These are phyloP conservation scores for Paramecium primaurelia DNA, from an alignment of 73 alveolate species.

Conservation along the genomic window DNA sequence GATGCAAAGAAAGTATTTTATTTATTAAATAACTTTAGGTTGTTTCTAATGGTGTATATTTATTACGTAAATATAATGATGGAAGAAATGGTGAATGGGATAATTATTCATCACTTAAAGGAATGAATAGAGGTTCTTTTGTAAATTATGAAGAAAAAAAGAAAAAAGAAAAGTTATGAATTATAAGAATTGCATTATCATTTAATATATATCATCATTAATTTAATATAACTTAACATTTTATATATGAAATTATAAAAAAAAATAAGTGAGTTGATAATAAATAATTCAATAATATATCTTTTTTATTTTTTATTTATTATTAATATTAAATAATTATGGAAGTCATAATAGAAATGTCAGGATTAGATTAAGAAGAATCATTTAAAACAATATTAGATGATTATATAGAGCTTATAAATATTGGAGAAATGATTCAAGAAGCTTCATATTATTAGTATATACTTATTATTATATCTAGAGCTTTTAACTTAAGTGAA, in stretches of 20 bases:
- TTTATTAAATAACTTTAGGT: slow-evolving; percentile 30
- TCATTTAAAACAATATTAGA: not conserved
- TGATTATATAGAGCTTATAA: not conserved
- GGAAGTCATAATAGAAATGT: not conserved
- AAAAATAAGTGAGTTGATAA: too few species aligned
- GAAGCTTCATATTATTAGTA: not conserved
- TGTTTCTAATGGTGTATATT: slow-evolving; percentile 73
- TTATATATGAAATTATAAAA: too few species aligned
- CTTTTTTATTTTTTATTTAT: not conserved
- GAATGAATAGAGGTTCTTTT: slow-evolving; percentile 45
- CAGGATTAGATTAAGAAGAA: not conserved
- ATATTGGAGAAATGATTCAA: not conserved
- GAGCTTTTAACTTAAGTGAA: not conserved
- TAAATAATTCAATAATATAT: not conserved
- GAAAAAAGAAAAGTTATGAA: not conserved
- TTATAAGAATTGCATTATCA: not conserved
- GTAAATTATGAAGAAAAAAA: not conserved
- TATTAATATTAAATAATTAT: not conserved
- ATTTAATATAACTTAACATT: too few species aligned
- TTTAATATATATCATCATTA: not conserved
- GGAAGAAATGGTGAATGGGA: slow-evolving; percentile 93
- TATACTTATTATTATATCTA: not conserved
- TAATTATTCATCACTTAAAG: slow-evolving; percentile 68
- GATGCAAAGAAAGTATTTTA: slow-evolving; percentile 61
- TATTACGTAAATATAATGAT: slow-evolving; percentile 91